Percentiles rank a stretch among this genome's conserved stretches.
These are phyloP conservation scores for Phellinidium pouzarii DNA, from an alignment of 1,284 basidiomycete species.

Conservation along the genomic window DNA sequence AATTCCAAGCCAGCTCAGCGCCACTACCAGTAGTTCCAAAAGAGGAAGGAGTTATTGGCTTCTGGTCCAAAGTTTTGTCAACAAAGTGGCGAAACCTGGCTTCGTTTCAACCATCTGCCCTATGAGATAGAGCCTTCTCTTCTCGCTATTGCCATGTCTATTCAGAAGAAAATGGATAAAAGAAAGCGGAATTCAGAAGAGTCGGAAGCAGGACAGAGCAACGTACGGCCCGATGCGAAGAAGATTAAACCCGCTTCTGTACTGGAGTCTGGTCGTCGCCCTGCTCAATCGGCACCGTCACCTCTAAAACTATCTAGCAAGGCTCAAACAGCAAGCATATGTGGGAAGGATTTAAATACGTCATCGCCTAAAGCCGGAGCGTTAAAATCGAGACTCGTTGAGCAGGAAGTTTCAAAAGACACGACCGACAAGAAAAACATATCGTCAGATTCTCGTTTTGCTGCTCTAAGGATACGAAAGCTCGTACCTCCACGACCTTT, in stretches of 20 bases:
- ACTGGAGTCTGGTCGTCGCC: background rate
- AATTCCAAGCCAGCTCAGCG: no score
- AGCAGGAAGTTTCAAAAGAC: background rate
- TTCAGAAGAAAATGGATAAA: background rate
- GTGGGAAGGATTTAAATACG: background rate
- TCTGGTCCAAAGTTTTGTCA: background rate
- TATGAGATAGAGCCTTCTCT: background rate
- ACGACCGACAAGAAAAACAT: background rate
- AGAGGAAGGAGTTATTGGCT: background rate
- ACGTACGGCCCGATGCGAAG: background rate
- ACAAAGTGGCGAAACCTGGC: background rate
- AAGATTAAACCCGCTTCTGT: background rate
- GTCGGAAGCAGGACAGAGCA: background rate
- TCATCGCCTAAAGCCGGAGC: background rate
- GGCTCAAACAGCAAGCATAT: background rate
- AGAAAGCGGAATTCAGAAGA: background rate
- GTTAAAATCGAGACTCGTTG: background rate
- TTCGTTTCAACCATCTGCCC: background rate
- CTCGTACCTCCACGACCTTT: constrained; percentile 66
- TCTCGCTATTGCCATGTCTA: background rate
- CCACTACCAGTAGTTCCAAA: no score
- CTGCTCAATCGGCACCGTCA: background rate
- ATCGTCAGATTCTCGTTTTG: background rate
- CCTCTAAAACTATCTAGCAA: background rate
- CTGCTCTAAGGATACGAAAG: constrained; percentile 45